Evolutionary conservation across 2,329 filamentous ascomycete species (phyloP).

Genomic region (Botrytis sinoallii): DNA sequence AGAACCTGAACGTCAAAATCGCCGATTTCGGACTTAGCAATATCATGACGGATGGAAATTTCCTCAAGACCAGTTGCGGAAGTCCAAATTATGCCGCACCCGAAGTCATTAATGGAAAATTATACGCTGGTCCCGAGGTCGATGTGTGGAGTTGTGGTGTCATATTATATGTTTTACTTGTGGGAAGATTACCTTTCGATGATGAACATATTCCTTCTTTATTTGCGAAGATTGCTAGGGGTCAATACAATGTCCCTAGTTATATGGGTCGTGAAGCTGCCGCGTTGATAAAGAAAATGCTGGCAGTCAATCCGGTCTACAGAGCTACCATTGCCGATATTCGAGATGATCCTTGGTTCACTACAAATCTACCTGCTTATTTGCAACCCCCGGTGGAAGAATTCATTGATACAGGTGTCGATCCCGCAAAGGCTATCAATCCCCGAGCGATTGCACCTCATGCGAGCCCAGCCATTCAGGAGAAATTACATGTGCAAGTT

Average conservation of each 20-base stretch:
- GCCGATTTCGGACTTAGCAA: conserved; percentile 98
- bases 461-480: conserved; percentile 73
- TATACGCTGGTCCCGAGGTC: conserved; percentile 95
- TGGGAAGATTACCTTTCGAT: conserved; percentile 87
- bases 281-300: conserved; percentile 83
- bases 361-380: conserved; percentile 80
- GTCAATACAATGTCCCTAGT: conserved; percentile 85
- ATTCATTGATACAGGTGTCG: conserved; percentile 89
- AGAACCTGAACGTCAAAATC: conserved; percentile 97
- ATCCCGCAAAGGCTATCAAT: conserved; percentile 87
- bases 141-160: conserved; percentile 98
- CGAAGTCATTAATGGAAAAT: conserved; percentile 95
- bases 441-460: conserved; percentile 77
- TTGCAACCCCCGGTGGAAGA: conserved; percentile 85
- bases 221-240: conserved; percentile 96
- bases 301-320: conserved; percentile 92
- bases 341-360: conserved; percentile 90
- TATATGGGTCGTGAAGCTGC: conserved; percentile 87
- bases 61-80: conserved; percentile 96
- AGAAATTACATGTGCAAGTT: conserved; percentile 87
- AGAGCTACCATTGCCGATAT: conserved; percentile 94
- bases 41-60: conserved; percentile 99
- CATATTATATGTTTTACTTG: conserved; percentile 79
- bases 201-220: conserved; percentile 97
- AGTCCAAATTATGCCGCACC: conserved; percentile 98